Percentiles rank a stretch among this genome's conserved stretches.
Evolutionary conservation across 202 grass and related monocot genomes (phyloP).

Genomic region (Setaria viridis): DNA sequence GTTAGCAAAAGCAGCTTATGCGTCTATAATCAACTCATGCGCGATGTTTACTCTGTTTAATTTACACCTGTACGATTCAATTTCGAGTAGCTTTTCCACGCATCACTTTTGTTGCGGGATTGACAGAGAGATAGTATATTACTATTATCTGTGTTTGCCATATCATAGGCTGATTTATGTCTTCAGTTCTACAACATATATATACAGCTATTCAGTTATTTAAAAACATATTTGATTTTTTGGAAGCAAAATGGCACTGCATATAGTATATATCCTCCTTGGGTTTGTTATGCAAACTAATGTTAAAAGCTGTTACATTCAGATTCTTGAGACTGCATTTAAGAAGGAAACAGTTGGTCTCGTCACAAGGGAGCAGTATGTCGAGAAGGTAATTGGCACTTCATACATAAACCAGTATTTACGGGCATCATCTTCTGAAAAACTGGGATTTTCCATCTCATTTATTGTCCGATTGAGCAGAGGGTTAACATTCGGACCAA

Average conservation of each 20-base stretch:
- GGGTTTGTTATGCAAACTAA: conserved; percentile 20
- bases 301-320: conserved; percentile 28
- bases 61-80: neutral
- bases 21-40: neutral
- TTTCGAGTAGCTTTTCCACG: neutral
- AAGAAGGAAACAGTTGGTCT: conserved; percentile 99
- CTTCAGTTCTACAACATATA: neutral
- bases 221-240: conserved; percentile 1
- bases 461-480: conserved; percentile 44
- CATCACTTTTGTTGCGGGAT: neutral
- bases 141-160: neutral
- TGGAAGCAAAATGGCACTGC: neutral
- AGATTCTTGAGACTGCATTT: conserved; percentile 99
- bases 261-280: neutral
- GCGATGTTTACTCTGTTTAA: neutral
- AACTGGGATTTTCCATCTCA: neutral
- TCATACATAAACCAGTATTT: neutral
- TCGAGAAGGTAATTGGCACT: conserved; percentile 83
- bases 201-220: neutral
- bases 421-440: neutral
- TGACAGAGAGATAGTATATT: neutral
- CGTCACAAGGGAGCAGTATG: conserved; percentile 98
- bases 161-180: neutral
- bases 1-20: neutral
- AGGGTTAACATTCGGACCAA: conserved; percentile 98